Percentiles rank a stretch among this genome's conserved stretches.
These are phyloP conservation scores for Talaromyces marneffei DNA, from an alignment of 2,329 filamentous ascomycete species.

Conservation along the genomic window DNA sequence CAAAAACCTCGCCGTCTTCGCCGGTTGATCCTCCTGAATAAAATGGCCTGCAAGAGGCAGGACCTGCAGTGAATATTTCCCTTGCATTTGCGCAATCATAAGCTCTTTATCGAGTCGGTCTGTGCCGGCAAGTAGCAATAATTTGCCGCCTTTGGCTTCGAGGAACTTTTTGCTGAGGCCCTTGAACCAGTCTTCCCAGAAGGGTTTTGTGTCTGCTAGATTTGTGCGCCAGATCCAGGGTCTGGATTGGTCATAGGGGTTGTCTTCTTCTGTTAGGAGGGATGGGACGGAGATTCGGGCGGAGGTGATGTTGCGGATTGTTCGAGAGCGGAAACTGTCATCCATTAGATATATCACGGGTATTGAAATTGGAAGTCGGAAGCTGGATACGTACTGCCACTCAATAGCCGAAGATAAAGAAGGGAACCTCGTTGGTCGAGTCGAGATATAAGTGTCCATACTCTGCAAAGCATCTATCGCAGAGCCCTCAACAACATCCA, in stretches of 20 bases:
- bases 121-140: constrained; percentile 79
- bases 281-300: constrained; percentile 83
- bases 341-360: too few species aligned
- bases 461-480: constrained; percentile 90
- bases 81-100: constrained; percentile 96
- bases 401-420: constrained; percentile 74
- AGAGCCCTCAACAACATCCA: constrained; percentile 93
- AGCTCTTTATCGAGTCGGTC: constrained; percentile 86
- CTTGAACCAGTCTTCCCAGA: constrained; percentile 91
- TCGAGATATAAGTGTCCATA: constrained; percentile 88
- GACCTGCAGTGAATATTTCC: constrained; percentile 93
- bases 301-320: constrained; percentile 75
- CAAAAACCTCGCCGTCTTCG: constrained; percentile 77
- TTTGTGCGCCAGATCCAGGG: constrained; percentile 84
- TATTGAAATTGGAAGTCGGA: too few species aligned
- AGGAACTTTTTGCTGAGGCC: constrained; percentile 87
- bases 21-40: constrained; percentile 88
- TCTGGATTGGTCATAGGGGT: constrained; percentile 33
- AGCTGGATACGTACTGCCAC: constrained; percentile 72
- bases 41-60: constrained; percentile 95
- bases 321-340: constrained; percentile 65
- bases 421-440: constrained; percentile 71
- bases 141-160: constrained; percentile 71
- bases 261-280: constrained; percentile 53
- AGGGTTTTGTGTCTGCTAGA: constrained; percentile 73